phyloP scores from a whole-genome alignment of 805 yeast genomes.

The Sugiyamaella americana region DNA sequence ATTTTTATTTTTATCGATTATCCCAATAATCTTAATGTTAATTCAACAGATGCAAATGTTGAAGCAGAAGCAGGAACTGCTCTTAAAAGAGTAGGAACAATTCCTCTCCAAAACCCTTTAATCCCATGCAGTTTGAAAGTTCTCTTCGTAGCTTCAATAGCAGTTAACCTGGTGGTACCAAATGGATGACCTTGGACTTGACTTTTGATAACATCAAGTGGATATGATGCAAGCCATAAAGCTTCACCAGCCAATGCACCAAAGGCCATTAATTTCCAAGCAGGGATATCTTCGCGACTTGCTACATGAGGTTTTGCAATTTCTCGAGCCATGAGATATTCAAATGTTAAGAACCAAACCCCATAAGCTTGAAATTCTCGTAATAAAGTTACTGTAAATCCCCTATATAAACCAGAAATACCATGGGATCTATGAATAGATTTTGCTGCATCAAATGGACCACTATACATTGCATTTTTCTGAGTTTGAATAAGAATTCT shows the following conservation, averaged over 20 bases:
- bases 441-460: constrained; percentile 41
- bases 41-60: constrained; percentile 71
- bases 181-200: constrained; percentile 51
- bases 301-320: constrained; percentile 20
- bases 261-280: constrained; percentile 48
- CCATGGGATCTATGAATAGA: constrained; percentile 43
- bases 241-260: constrained; percentile 69
- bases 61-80: constrained; percentile 71
- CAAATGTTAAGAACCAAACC: constrained; percentile 65
- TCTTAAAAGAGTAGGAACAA: constrained; percentile 47
- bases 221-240: constrained; percentile 62
- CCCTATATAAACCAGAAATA: constrained; percentile 47
- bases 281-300: constrained; percentile 43
- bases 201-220: constrained; percentile 61
- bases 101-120: constrained; percentile 52
- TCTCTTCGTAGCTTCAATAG: constrained; percentile 36
- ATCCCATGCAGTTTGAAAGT: constrained; percentile 42
- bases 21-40: constrained; percentile 45
- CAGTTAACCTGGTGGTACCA: constrained; percentile 29
- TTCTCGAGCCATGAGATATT: constrained; percentile 40
- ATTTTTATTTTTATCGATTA: too few relatives aligned
- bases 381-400: constrained; percentile 45
- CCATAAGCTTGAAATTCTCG: constrained; percentile 72
- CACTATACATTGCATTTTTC: constrained; percentile 31
- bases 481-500: constrained; percentile 57